Evolutionary conservation across 2,329 filamentous ascomycete species (phyloP), one percentile per base, ranked within the genome.

Genomic region (Rutstroemia sp.): DNA sequence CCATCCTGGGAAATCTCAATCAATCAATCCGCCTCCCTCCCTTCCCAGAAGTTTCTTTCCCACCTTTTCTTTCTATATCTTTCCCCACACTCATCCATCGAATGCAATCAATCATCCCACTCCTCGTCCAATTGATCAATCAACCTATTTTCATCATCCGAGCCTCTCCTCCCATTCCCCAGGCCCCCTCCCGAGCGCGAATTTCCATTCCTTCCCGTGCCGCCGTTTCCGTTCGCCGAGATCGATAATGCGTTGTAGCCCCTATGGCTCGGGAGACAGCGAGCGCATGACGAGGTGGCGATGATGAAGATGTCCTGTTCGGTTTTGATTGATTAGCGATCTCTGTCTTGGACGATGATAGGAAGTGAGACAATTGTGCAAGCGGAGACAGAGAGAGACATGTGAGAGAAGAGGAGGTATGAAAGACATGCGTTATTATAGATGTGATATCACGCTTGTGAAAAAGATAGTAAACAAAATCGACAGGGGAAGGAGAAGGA

Each of bases 61-160:
- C 21, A 46, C 18, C 18, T 44, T 10, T 8, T 8, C 21, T 23
- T 44, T 44, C n/a, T 21, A 9, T 14, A 12, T 44, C 12, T 23
- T 18, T 18, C 38, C 38, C 25, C 30, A 34, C 12, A 12, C 9
- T 34, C 30, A 12, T 3, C 30, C 30, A 9, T 12, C 10, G 10
- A 34, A 34, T 7, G 8, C 5, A 66, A 27, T 52, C 38, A 85
- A 61, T 96, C 92, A 65, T 96, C 92, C 92, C 92, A 97, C 70
- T 96, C 92, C 71, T 97, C 92, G 67, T 97, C 94, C 58, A 96
- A 77, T 72, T 96, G 90, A 71, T 97, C 92, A 70, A 99, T 97
- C 65, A 97, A 74, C 61, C 91, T 78, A 71, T 97, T 96, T 73
- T 97, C 94, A 55, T 91, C 92, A 58, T 96, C 92, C 6, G 62